Percentiles rank a stretch among this genome's conserved stretches.
Conservation (phyloP, 306 rosid genomes). For the Cicer bijugum region DNA sequence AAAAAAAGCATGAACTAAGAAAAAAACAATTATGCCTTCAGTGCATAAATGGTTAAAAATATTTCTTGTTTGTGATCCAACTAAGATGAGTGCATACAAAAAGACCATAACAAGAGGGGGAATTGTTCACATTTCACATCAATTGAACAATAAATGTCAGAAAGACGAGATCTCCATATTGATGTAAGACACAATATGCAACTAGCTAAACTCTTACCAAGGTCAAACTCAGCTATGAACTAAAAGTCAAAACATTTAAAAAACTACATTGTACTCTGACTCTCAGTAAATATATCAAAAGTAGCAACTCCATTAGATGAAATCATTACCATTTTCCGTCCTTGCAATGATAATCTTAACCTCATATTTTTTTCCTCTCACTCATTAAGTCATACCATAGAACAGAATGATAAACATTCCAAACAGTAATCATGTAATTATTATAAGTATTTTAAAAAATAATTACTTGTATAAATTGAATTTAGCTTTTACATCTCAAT, state of each 20-base stretch:
- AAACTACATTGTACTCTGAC: conserved; percentile 6
- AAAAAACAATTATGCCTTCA: neutral
- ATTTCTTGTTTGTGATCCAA: conserved; percentile 5
- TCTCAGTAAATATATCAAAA: conserved; percentile 25
- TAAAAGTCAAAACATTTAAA: conserved; percentile 23
- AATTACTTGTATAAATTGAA: neutral
- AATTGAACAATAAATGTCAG: conserved; percentile 18
- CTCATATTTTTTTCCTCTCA: neutral
- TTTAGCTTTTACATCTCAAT: neutral
- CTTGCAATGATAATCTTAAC: conserved; percentile 28
- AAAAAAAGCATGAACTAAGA: conserved; percentile 8
- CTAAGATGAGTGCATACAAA: conserved; percentile 6
- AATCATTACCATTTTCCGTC: conserved; percentile 22
- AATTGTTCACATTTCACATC: conserved; percentile 25
- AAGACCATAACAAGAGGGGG: conserved; percentile 17
- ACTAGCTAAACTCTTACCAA: conserved; percentile 3
- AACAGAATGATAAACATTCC: conserved; percentile 5
- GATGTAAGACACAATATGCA: conserved; percentile 34
- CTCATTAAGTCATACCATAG: conserved; percentile 13
- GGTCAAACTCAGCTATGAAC: conserved; percentile 22
- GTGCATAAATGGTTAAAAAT: conserved; percentile 11
- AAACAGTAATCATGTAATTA: neutral
- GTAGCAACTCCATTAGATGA: conserved; percentile 12
- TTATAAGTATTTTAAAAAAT: neutral
- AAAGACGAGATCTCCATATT: conserved; percentile 21